Conservation (phyloP, 352 stramenopile species). For the Pythium monospermum region DNA sequence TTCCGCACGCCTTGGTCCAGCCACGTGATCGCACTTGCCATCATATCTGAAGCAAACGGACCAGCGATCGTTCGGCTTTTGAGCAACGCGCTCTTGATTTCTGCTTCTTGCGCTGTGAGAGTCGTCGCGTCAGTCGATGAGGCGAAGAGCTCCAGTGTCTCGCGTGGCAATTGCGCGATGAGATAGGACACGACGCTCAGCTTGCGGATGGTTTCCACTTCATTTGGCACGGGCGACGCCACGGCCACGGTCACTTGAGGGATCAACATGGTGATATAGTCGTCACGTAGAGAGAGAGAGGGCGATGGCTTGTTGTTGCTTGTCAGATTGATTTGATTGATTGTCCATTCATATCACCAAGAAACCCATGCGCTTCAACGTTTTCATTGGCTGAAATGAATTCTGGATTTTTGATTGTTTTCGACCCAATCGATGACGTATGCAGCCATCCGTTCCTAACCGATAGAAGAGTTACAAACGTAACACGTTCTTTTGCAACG, state of each 20-base stretch:
- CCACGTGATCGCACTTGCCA: constrained; percentile 49
- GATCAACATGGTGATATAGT: constrained; percentile 24
- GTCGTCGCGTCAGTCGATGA: constrained; percentile 7
- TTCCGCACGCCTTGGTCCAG: constrained; percentile 58
- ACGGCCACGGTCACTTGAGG: constrained; percentile 17
- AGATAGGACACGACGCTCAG: constrained; percentile 48
- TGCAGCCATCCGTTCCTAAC: constrained; percentile 11
- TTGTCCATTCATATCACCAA: constrained; percentile 16
- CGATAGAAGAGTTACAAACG: not conserved
- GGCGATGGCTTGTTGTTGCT: too few species aligned
- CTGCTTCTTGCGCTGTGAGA: constrained; percentile 23
- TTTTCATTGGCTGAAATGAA: constrained; percentile 15
- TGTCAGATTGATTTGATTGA: constrained; percentile 1
- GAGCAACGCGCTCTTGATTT: constrained; percentile 40
- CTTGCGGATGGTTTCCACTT: constrained; percentile 20
- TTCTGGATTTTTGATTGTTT: constrained; percentile 2
- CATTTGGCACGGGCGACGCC: not conserved
- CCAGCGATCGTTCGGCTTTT: constrained; percentile 49
- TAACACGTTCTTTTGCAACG: too few species aligned
- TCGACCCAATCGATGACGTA: constrained; percentile 22
- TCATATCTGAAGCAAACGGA: constrained; percentile 53
- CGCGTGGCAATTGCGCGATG: constrained; percentile 27
- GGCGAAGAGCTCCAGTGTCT: constrained; percentile 23
- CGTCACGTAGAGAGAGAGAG: too few species aligned
- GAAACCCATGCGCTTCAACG: constrained; percentile 2